Evolutionary conservation across 257 asterid species (phyloP).

Genomic region (Rhazya stricta): DNA sequence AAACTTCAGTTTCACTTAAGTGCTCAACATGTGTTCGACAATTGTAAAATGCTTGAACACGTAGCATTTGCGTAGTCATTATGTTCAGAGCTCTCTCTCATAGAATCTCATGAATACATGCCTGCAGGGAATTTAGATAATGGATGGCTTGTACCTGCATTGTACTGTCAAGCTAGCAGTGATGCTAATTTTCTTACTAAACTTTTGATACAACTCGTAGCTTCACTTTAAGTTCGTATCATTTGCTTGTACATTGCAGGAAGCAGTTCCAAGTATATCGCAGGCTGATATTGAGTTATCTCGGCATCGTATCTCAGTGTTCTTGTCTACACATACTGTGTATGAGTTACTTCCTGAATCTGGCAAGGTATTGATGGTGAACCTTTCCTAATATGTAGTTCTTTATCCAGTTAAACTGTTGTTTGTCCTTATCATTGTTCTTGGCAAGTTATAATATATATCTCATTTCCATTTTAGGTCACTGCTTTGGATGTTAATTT

Average conservation of each 20-base stretch:
- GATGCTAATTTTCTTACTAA: neutral
- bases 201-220: neutral
- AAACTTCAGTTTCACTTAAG: neutral
- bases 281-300: conserved; percentile 56
- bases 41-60: neutral
- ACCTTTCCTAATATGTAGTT: neutral
- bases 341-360: conserved; percentile 83
- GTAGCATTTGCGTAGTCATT: neutral
- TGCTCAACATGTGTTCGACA: neutral
- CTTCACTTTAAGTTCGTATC: neutral
- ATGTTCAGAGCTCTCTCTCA: neutral
- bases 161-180: neutral
- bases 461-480: conserved; percentile 38
- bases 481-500: conserved; percentile 63
- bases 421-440: neutral
- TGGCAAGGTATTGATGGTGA: conserved; percentile 53
- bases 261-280: conserved; percentile 45
- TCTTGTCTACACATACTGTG: conserved; percentile 63
- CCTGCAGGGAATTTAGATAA: neutral
- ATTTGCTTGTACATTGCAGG: conserved; percentile 34
- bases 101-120: neutral
- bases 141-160: neutral
- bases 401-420: neutral
- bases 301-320: conserved; percentile 51
- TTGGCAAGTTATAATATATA: conserved; percentile 11